phyloP scores from a whole-genome alignment of 176 grass and related monocot species.

The Phyllostachys edulis region DNA sequence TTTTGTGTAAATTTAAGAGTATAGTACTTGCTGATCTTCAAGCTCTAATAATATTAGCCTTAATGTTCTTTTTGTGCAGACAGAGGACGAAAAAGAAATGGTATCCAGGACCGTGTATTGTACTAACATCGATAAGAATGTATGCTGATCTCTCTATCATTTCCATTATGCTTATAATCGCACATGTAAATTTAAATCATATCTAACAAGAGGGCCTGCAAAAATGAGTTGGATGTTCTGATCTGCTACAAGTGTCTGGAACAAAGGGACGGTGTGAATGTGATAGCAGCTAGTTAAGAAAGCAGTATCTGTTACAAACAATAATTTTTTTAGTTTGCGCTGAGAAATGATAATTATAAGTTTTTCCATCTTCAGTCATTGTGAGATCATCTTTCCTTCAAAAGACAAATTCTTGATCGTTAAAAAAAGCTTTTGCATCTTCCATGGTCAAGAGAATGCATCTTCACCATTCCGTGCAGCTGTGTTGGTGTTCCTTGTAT shows the following conservation, averaged over 20 bases:
- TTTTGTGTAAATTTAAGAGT: background rate
- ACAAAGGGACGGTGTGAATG: background rate
- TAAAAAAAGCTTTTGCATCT: background rate
- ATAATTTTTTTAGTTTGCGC: background rate
- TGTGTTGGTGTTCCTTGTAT: background rate
- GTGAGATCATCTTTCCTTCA: background rate
- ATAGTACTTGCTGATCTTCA: background rate
- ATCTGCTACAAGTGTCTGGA: background rate
- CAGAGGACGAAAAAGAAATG: slow-evolving; percentile 94
- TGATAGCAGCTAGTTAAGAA: background rate
- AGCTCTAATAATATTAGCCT: slow-evolving; percentile 16
- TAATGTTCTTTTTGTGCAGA: slow-evolving; percentile 46
- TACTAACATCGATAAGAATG: slow-evolving; percentile 99
- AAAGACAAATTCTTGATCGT: background rate
- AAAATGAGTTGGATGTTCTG: background rate
- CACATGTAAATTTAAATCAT: background rate
- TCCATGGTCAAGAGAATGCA: background rate
- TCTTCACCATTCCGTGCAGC: background rate
- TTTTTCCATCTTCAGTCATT: background rate
- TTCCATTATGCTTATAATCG: slow-evolving; percentile 20
- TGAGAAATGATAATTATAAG: background rate
- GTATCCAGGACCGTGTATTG: slow-evolving; percentile 96
- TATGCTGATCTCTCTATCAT: slow-evolving; percentile 23
- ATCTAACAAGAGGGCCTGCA: background rate
- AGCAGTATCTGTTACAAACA: background rate